These are phyloP conservation scores for Hanseniaspora singularis DNA, from an alignment of 805 yeast species.

Conservation along the genomic window DNA sequence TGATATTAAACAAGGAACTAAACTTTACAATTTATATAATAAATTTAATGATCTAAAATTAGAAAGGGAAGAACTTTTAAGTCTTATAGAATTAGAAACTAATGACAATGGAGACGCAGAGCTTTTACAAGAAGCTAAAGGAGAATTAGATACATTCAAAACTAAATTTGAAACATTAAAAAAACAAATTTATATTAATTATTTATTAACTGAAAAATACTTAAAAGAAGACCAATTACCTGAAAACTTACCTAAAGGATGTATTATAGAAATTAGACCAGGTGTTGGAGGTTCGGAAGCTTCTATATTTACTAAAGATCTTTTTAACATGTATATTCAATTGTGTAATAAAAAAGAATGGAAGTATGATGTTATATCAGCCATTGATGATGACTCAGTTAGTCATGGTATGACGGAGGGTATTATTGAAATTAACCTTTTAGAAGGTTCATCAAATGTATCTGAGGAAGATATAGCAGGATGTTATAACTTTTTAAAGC, in stretches of 20 bases:
- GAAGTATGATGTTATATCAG: slow-evolving; percentile 51
- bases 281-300: slow-evolving; percentile 97
- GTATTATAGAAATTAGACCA: slow-evolving; percentile 77
- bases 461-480: slow-evolving; percentile 46
- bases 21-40: not conserved
- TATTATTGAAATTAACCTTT: slow-evolving; percentile 42
- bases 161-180: slow-evolving; percentile 35
- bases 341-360: slow-evolving; percentile 57
- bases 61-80: slow-evolving; percentile 18
- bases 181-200: slow-evolving; percentile 38
- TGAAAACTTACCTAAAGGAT: slow-evolving; percentile 36
- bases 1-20: not conserved
- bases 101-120: slow-evolving; percentile 24
- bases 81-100: slow-evolving; percentile 38
- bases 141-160: slow-evolving; percentile 39
- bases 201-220: slow-evolving; percentile 63
- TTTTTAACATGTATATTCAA: slow-evolving; percentile 67
- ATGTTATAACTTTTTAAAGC: slow-evolving; percentile 57
- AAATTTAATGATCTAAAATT: not conserved
- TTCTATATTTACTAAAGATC: slow-evolving; percentile 67
- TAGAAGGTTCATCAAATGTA: not conserved
- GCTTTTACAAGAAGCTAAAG: slow-evolving; percentile 46
- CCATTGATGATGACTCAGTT: slow-evolving; percentile 38
- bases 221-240: slow-evolving; percentile 40
- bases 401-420: slow-evolving; percentile 69